Evolutionary conservation across 768 basidiomycete species (phyloP).

Genomic region (Tricholoma flavovirens): DNA sequence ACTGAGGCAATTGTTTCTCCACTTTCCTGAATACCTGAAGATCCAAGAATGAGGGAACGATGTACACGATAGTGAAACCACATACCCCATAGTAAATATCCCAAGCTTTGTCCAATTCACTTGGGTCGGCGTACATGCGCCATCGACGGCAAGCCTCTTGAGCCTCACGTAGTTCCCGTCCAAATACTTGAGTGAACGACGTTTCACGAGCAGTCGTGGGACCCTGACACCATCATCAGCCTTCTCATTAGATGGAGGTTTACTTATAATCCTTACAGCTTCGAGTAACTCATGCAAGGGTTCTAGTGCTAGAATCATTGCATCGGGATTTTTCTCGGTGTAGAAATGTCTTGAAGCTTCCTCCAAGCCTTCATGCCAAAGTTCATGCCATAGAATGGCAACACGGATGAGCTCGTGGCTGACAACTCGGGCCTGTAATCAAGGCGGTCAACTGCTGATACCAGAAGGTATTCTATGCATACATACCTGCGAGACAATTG

Average conservation of each 20-base stretch:
- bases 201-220: slow-evolving; percentile 92
- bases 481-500: slow-evolving; percentile 79
- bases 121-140: slow-evolving; percentile 78
- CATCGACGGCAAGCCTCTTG: slow-evolving; percentile 87
- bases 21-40: slow-evolving; percentile 90
- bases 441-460: not conserved
- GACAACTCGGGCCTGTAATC: slow-evolving; percentile 68
- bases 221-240: slow-evolving; percentile 45
- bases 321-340: slow-evolving; percentile 94
- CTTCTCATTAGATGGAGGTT: not conserved
- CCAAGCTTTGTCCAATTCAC: slow-evolving; percentile 95
- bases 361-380: slow-evolving; percentile 98
- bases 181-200: slow-evolving; percentile 91
- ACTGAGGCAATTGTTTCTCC: slow-evolving; percentile 85
- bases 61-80: slow-evolving; percentile 3
- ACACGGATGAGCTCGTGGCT: slow-evolving; percentile 94
- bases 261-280: slow-evolving; percentile 47
- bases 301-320: slow-evolving; percentile 91
- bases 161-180: slow-evolving; percentile 87
- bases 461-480: not conserved
- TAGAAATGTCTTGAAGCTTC: slow-evolving; percentile 96
- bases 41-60: not conserved
- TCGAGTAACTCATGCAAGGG: slow-evolving; percentile 92
- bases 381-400: slow-evolving; percentile 97
- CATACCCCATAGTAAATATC: slow-evolving; percentile 93